phyloP scores from a whole-genome alignment of 768 basidiomycete species.

The Phlebiopsis flavidoalba region DNA sequence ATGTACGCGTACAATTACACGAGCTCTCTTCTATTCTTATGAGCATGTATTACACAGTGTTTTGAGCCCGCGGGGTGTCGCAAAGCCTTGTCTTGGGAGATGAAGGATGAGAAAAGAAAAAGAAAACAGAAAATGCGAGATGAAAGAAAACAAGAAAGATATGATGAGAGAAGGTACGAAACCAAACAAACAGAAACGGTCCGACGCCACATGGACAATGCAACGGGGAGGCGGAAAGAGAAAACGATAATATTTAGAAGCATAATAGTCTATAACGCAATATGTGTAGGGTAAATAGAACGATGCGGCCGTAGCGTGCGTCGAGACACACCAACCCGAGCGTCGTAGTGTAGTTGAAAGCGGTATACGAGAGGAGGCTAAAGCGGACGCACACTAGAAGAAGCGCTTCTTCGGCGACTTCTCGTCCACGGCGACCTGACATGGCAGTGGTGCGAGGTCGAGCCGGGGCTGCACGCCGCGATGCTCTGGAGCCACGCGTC shows the following conservation, averaged over 20 bases:
- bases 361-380: neutral
- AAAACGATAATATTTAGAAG: constrained; percentile 1
- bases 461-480: constrained; percentile 54
- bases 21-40: constrained; percentile 21
- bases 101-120: neutral
- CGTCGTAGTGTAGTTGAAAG: constrained; percentile 2
- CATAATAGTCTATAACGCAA: constrained; percentile 7
- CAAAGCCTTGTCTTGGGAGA: neutral
- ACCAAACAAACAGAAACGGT: neutral
- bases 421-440: constrained; percentile 70
- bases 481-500: constrained; percentile 87
- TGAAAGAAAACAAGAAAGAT: neutral
- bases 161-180: too few species aligned
- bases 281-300: constrained; percentile 1
- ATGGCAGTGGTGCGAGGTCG: constrained; percentile 55
- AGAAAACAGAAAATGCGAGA: neutral
- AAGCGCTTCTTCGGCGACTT: constrained; percentile 70
- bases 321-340: neutral
- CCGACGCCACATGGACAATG: neutral
- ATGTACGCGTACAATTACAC: constrained; percentile 29
- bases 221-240: neutral
- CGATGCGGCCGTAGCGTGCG: neutral
- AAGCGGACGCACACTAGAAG: constrained; percentile 40
- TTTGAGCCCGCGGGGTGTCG: constrained; percentile 5
- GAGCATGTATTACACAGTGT: constrained; percentile 10